phyloP scores from a whole-genome alignment of 345 rosid species.

The Schrenkiella parvula region DNA sequence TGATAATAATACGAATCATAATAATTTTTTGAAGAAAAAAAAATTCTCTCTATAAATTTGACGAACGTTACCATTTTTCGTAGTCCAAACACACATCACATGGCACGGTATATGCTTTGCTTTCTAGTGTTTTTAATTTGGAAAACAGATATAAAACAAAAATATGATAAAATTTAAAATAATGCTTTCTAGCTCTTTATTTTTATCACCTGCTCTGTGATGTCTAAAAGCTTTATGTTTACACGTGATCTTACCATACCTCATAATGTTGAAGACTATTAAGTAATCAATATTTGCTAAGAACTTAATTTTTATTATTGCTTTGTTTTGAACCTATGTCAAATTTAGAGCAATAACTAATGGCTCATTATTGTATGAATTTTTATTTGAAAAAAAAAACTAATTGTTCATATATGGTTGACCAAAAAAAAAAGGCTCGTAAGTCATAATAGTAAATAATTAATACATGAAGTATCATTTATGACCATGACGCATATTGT shows the following conservation, averaged over 20 bases:
- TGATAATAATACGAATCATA: background rate
- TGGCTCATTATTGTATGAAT: background rate
- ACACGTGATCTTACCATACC: slow-evolving; percentile 3
- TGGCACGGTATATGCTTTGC: background rate
- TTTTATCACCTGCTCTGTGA: background rate
- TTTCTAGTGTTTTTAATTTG: background rate
- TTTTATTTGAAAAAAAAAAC: background rate
- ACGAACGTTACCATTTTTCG: background rate
- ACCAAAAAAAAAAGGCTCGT: background rate
- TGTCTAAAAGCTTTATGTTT: background rate
- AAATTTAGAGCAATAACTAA: background rate
- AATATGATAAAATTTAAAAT: no score
- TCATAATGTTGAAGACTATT: background rate
- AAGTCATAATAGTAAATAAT: no score
- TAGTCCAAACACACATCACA: background rate
- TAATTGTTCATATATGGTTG: background rate
- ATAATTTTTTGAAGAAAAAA: background rate
- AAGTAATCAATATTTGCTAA: background rate
- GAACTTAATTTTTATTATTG: background rate
- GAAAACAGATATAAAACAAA: background rate
- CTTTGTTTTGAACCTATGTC: background rate
- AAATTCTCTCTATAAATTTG: background rate
- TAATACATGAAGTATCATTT: background rate
- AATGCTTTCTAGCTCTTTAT: no score
- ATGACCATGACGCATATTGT: background rate